Evolutionary conservation across 768 basidiomycete genomes (phyloP), one percentile per base, ranked within the genome.

Genomic region (Omphalotus guepiniiformis): DNA sequence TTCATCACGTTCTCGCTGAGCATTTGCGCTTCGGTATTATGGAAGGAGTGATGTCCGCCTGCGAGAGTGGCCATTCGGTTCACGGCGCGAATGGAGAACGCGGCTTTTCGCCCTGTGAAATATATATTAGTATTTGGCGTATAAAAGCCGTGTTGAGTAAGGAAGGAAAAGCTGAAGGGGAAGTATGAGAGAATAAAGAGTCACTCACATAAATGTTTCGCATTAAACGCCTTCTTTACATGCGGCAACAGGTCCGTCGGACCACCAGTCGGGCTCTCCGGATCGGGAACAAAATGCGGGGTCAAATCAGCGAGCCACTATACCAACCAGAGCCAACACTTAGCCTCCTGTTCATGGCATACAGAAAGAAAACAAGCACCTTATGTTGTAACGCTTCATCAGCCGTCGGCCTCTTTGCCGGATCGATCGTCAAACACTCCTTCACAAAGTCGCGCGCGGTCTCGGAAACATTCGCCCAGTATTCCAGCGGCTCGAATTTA

Each of bases 191-290:
- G 37, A 12, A 21, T 39, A 39, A 9, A n/a, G 30, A n/a, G 9
- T 9, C 13, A 75, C 87, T 45, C 59, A 91, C 90, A 95, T 15
- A 89, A 81, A 67, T 78, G 80, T 71, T 79, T 88, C 26, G 91
- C 93, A 61, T 96, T 82, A 70, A 96, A 93, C 25, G 82, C 85
- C 67, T 81, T 88, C 75, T 84, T 89, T 66, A 98, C 86, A 37
- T 87, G 79, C 23, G 95, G 94, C 56, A 97, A 68, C 58, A 98
- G 73, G 69, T 96, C 83, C 19, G 78, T 78, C 22, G 83, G 82
- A 36, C 71, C 72, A 38, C 85, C 87, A 42, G 69, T 72, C 28
- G 74, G 66, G 50, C 72, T 76, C 47, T 70, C 66, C 13, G 77
- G 76, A 56, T 84, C 82, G 28, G 76, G 67, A 28, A 89, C 88